phyloP scores from a whole-genome alignment of 2,329 filamentous ascomycete species.

The Endocalyx cinctus region DNA sequence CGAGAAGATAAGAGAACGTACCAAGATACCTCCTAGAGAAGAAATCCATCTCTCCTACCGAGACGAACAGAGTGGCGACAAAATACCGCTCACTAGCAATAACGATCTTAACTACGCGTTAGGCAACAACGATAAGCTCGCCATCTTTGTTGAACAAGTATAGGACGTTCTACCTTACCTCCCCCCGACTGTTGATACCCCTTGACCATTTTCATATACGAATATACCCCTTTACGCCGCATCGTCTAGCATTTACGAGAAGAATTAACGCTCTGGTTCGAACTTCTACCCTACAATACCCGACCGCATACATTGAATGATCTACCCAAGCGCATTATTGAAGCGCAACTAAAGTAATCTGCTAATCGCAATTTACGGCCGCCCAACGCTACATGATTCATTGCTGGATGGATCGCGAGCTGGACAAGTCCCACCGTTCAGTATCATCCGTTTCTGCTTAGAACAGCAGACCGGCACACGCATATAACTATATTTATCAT shows the following conservation, averaged over 20 bases:
- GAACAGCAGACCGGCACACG: too few relatives aligned
- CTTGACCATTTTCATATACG: constrained; percentile 15
- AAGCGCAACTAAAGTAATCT: too few relatives aligned
- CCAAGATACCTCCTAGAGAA: constrained; percentile 67
- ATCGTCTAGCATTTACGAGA: constrained; percentile 21
- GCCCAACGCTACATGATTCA: too few relatives aligned
- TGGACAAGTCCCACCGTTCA: too few relatives aligned
- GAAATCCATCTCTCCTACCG: constrained; percentile 78
- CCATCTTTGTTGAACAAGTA: constrained; percentile 63
- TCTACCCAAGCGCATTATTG: too few relatives aligned
- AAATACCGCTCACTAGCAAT: constrained; percentile 71
- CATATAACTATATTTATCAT: too few relatives aligned
- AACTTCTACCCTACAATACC: too few relatives aligned
- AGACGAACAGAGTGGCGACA: constrained; percentile 74
- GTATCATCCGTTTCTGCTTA: too few relatives aligned
- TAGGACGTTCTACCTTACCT: constrained; percentile 28
- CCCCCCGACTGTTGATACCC: constrained; percentile 7
- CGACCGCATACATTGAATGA: too few relatives aligned
- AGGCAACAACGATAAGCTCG: constrained; percentile 80
- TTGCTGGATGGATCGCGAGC: too few relatives aligned
- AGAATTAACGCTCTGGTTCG: constrained; percentile 7
- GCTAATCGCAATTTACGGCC: too few relatives aligned
- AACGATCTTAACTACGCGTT: constrained; percentile 77
- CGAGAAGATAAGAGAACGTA: constrained; percentile 78
- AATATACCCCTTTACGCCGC: constrained; percentile 21